Percentiles rank a stretch among this genome's conserved stretches.
phyloP scores from a whole-genome alignment of 1,284 basidiomycete genomes.

The Papiliotrema nemorosa region DNA sequence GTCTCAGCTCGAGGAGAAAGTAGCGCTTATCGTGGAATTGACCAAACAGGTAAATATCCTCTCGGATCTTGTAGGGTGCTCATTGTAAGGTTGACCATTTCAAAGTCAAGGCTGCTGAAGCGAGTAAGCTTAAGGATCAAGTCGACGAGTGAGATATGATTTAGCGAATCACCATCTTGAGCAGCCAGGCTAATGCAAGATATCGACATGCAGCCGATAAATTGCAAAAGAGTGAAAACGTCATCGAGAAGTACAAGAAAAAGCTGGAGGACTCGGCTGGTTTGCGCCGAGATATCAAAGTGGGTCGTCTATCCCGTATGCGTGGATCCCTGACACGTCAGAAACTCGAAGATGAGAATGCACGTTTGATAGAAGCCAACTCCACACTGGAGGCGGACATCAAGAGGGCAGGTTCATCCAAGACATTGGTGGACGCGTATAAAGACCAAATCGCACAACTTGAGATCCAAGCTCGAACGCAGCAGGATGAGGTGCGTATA shows the following conservation, averaged over 20 bases:
- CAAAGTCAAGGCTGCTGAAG: constrained; percentile 71
- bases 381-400: constrained; percentile 86
- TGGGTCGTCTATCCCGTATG: constrained; percentile 36
- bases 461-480: constrained; percentile 58
- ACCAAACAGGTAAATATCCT: constrained; percentile 56
- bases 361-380: constrained; percentile 84
- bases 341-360: constrained; percentile 88
- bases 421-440: constrained; percentile 81
- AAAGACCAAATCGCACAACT: constrained; percentile 80
- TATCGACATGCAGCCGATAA: constrained; percentile 86
- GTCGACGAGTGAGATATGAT: constrained; percentile 80
- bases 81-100: constrained; percentile 65
- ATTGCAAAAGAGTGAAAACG: constrained; percentile 89
- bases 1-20: constrained; percentile 73
- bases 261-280: constrained; percentile 93
- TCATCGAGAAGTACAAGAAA: constrained; percentile 98
- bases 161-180: too few species aligned
- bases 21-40: constrained; percentile 63
- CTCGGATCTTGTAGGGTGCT: constrained; percentile 1
- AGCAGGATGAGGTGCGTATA: constrained; percentile 24
- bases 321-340: constrained; percentile 38
- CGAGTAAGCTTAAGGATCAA: constrained; percentile 78
- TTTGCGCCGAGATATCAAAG: constrained; percentile 79
- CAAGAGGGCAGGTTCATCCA: constrained; percentile 78
- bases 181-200: constrained; percentile 48